Evolutionary conservation across 73 alveolate genomes (phyloP).

Genomic region (Stentor coeruleus): DNA sequence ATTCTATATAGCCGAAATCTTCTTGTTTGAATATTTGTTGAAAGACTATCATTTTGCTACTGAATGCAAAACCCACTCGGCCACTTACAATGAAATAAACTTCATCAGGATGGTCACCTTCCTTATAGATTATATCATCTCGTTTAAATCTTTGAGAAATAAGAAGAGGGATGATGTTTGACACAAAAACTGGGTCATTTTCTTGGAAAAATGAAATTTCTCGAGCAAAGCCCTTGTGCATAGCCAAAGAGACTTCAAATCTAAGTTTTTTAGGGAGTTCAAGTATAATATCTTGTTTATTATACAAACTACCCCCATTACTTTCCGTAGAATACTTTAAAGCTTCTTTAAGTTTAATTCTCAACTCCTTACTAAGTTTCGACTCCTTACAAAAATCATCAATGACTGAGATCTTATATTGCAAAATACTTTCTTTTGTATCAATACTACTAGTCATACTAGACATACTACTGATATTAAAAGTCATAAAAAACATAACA

Average conservation of each 20-base stretch:
- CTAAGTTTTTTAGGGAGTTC: slow-evolving; percentile 20
- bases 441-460: slow-evolving; percentile 39
- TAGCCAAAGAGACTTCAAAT: slow-evolving; percentile 23
- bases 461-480: slow-evolving; percentile 63
- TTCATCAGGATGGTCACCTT: slow-evolving; percentile 12
- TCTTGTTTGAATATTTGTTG: neutral
- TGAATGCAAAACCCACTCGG: neutral
- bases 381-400: slow-evolving; percentile 14
- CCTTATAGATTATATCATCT: neutral
- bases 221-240: slow-evolving; percentile 17
- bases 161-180: neutral
- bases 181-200: slow-evolving; percentile 13
- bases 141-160: neutral
- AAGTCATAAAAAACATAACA: slow-evolving; percentile 68
- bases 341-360: neutral
- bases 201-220: slow-evolving; percentile 1
- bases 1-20: slow-evolving; percentile 27
- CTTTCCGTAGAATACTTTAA: neutral
- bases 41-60: neutral
- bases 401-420: slow-evolving; percentile 28
- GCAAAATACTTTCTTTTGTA: slow-evolving; percentile 30
- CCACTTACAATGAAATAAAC: slow-evolving; percentile 16
- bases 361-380: neutral
- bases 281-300: slow-evolving; percentile 2
- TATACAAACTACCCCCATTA: neutral